phyloP scores from a whole-genome alignment of 2,329 filamentous ascomycete species.

The Phialocephala sp. region DNA sequence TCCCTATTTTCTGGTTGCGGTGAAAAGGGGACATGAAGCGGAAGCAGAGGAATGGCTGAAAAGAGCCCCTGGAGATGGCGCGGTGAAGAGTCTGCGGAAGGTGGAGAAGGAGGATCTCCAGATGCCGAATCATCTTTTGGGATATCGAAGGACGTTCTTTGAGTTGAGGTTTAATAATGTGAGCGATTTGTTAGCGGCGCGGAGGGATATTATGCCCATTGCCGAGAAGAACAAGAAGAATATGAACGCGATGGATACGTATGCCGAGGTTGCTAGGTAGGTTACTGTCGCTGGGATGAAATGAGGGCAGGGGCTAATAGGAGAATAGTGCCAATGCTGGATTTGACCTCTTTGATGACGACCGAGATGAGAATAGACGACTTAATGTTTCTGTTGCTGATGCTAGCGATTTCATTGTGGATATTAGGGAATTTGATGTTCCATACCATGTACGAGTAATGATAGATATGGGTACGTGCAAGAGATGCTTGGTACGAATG shows the following conservation, averaged over 20 bases:
- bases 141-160: slow-evolving; percentile 86
- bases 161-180: slow-evolving; percentile 90
- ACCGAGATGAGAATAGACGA: slow-evolving; percentile 80
- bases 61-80: slow-evolving; percentile 76
- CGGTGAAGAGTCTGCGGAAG: slow-evolving; percentile 77
- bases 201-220: slow-evolving; percentile 84
- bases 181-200: slow-evolving; percentile 80
- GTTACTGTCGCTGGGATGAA: slow-evolving; percentile 41
- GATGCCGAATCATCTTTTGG: slow-evolving; percentile 95
- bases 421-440: slow-evolving; percentile 99
- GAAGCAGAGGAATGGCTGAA: slow-evolving; percentile 97
- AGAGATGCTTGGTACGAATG: not conserved
- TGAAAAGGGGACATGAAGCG: slow-evolving; percentile 83
- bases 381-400: slow-evolving; percentile 77
- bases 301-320: slow-evolving; percentile 27
- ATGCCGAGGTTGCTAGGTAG: slow-evolving; percentile 91
- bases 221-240: slow-evolving; percentile 97
- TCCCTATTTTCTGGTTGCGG: slow-evolving; percentile 92
- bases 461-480: slow-evolving; percentile 79
- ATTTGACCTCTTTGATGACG: slow-evolving; percentile 94
- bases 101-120: slow-evolving; percentile 91
- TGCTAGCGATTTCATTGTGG: slow-evolving; percentile 95
- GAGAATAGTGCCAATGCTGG: slow-evolving; percentile 70
- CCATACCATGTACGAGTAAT: slow-evolving; percentile 99
- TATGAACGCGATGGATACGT: slow-evolving; percentile 96